Evolutionary conservation across 2,329 filamentous ascomycete genomes (phyloP).

Genomic region (Kalmusia sp.): DNA sequence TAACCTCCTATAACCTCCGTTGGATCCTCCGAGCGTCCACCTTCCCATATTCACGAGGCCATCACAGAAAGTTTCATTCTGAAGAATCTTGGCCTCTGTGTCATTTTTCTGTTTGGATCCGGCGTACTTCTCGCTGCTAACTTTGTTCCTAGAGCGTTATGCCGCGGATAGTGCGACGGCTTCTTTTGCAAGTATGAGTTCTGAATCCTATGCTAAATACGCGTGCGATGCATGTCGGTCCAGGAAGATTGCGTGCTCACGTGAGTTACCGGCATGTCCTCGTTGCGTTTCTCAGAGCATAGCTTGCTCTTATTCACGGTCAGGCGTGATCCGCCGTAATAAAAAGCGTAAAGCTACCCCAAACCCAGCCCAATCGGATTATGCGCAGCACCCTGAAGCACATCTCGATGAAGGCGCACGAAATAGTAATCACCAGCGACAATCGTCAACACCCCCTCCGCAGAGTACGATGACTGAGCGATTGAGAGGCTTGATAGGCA

Average conservation of each 20-base stretch:
- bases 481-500: not conserved
- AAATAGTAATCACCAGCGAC: not conserved
- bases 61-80: too few relatives aligned
- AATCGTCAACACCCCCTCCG: not conserved
- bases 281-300: constrained; percentile 3
- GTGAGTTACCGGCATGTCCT: constrained; percentile 6
- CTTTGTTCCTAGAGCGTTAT: too few relatives aligned
- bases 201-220: not conserved
- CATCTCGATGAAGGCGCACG: not conserved
- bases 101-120: too few relatives aligned
- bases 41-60: too few relatives aligned
- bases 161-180: too few relatives aligned
- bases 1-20: not conserved
- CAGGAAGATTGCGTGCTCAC: constrained; percentile 10
- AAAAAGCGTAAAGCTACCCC: constrained; percentile 6
- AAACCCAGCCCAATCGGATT: not conserved
- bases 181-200: not conserved
- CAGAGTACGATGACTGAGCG: constrained; percentile 3
- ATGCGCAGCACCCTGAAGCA: too few relatives aligned
- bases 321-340: constrained; percentile 9
- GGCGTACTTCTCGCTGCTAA: too few relatives aligned
- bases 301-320: constrained; percentile 10
- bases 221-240: constrained; percentile 10
- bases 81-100: too few relatives aligned
- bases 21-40: not conserved